phyloP scores from a whole-genome alignment of 495 filamentous ascomycete species.

The Aspergillus carlsbadensis region DNA sequence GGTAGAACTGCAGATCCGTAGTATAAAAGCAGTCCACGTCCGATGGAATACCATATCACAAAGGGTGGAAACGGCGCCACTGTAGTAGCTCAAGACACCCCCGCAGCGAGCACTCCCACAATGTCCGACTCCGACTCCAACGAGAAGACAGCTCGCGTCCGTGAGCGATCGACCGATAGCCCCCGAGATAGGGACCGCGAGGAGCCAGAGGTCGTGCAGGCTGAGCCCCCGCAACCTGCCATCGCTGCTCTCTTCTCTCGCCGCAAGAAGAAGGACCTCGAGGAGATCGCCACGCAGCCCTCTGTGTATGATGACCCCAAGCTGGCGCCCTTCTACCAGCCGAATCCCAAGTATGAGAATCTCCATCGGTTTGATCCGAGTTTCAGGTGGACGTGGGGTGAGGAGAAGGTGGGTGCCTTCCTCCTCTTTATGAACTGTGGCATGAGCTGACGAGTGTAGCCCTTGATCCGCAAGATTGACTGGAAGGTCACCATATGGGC shows the following conservation, averaged over 20 bases:
- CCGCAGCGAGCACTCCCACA: background rate
- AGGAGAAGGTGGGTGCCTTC: background rate
- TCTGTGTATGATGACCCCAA: background rate
- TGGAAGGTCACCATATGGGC: conserved; percentile 32
- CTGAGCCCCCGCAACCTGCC: background rate
- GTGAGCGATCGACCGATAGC: background rate
- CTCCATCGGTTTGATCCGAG: background rate
- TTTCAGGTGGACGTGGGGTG: background rate
- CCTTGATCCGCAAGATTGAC: conserved; percentile 30
- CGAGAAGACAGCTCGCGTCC: background rate
- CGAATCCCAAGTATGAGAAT: background rate
- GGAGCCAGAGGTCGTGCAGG: background rate
- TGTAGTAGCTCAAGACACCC: no score
- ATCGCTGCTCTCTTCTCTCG: background rate
- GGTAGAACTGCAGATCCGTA: no score
- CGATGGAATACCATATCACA: no score
- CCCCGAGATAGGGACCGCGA: background rate
- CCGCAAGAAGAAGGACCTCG: background rate
- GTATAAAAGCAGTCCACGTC: no score
- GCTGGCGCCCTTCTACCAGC: background rate
- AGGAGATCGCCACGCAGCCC: background rate
- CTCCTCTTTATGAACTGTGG: no score
- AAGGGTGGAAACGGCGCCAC: no score
- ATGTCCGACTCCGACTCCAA: background rate
- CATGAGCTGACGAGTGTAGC: no score